phyloP scores from a whole-genome alignment of 2,329 filamentous ascomycete genomes.

The Phyllosticta ampelicida region DNA sequence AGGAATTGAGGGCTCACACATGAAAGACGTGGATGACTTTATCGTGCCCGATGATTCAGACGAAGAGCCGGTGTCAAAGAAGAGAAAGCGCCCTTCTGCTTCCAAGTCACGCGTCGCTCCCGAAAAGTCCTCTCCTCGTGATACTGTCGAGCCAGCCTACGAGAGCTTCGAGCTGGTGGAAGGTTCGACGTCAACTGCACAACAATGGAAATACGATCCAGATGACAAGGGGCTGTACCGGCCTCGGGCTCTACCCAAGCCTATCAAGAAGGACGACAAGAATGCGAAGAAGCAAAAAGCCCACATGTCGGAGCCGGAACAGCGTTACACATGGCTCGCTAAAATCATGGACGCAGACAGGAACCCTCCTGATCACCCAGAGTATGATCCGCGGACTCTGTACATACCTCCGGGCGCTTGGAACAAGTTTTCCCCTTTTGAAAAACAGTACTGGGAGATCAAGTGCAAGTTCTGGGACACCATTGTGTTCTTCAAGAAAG shows the following conservation, averaged over 20 bases:
- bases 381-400: slow-evolving; percentile 86
- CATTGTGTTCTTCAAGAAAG: slow-evolving; percentile 99
- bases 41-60: slow-evolving; percentile 81
- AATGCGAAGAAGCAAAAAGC: slow-evolving; percentile 49
- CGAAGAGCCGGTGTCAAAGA: slow-evolving; percentile 53
- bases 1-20: background rate
- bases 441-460: slow-evolving; percentile 99
- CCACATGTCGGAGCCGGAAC: slow-evolving; percentile 69
- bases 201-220: slow-evolving; percentile 70
- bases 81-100: slow-evolving; percentile 51
- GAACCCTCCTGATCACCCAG: slow-evolving; percentile 65
- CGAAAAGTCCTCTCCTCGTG: slow-evolving; percentile 50
- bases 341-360: slow-evolving; percentile 76
- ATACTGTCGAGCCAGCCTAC: slow-evolving; percentile 38
- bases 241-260: slow-evolving; percentile 29
- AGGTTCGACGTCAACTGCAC: slow-evolving; percentile 54
- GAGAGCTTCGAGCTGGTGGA: slow-evolving; percentile 44
- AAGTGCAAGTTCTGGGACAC: slow-evolving; percentile 98
- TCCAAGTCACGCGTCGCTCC: slow-evolving; percentile 29
- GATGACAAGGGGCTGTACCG: slow-evolving; percentile 44
- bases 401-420: slow-evolving; percentile 76
- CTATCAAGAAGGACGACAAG: slow-evolving; percentile 21
- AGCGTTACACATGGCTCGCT: slow-evolving; percentile 84
- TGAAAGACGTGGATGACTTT: slow-evolving; percentile 70
- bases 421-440: slow-evolving; percentile 80